phyloP scores from a whole-genome alignment of 257 asterid genomes.

The Dorcoceras hygrometricum region DNA sequence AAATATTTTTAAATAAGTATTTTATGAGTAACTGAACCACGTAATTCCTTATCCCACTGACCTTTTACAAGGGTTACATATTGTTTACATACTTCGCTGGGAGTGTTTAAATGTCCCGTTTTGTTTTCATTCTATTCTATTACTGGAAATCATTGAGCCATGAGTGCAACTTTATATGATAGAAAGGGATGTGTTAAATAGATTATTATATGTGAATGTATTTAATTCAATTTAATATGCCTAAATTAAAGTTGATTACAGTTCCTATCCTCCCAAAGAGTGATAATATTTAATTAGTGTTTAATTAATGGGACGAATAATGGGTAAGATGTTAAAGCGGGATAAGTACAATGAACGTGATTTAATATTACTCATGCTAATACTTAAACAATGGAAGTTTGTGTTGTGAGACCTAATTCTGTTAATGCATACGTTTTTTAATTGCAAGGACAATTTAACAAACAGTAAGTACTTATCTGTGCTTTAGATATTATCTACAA shows the following conservation, averaged over 20 bases:
- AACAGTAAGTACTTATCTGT: too few relatives aligned
- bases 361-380: too few relatives aligned
- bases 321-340: neutral
- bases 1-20: too few relatives aligned
- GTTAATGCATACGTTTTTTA: neutral
- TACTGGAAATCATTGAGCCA: neutral
- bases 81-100: too few relatives aligned
- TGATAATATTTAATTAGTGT: neutral
- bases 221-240: too few relatives aligned
- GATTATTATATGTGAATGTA: too few relatives aligned
- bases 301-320: neutral
- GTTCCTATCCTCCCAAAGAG: neutral
- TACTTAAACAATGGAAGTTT: neutral
- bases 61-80: too few relatives aligned
- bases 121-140: neutral
- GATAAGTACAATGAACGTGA: neutral
- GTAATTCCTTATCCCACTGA: too few relatives aligned
- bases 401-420: neutral
- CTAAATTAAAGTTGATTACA: neutral
- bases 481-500: too few relatives aligned
- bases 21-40: too few relatives aligned
- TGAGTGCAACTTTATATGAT: neutral
- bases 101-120: neutral
- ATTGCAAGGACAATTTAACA: too few relatives aligned
- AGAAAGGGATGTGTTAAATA: neutral